Base-by-base conservation (phyloP, 805 yeast genomes). In the Lachancea fermentati region DNA sequence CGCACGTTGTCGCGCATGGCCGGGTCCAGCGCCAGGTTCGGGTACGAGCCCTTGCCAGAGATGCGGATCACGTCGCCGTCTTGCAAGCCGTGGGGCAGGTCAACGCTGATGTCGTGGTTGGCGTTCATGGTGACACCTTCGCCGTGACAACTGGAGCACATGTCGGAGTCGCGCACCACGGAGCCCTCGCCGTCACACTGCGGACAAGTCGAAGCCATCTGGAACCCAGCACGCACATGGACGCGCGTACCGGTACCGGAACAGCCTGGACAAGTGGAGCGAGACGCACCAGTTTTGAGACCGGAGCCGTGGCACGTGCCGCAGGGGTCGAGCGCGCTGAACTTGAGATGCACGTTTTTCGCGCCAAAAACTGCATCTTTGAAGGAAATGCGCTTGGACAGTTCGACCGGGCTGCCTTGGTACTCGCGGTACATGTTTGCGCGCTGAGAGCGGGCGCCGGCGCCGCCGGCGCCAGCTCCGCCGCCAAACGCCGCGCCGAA, bases 201-300 rank as follows among this genome's bases (percentile, higher is more conserved):
- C 36, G 72, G 72, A 73, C 99, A 93, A 9, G 96, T 87, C 0
- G 96, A 79, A 2, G 95, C 81, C 96, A 93, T 88, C 55, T 89
- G 96, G 75, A 91, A 93, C 0, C 97, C 97, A 3, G 95, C 96
- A 50, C 81, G 73, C 34, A 79, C 71, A 54, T 91, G 97, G 15
- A 88, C 83, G 13, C 82, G 78, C 26, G 89, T 82, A 4, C 99
- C 99, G 0, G 95, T 77, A 43, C 99, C 99, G 42, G 87, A 86
- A 69, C 99, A 93, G 2, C 85, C 66, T 1, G 76, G 67, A 70
- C 98, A 93, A 0, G 95, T 85, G 8, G 78, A 66, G 56, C 85
- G 83, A 45, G 76, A 77, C 1, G 58, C 57, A 19, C 89, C 91
- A 11, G 68, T 55, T 60, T 91, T 86, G 66, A 93, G 63, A 2